Evolutionary conservation across 2,329 filamentous ascomycete species (phyloP).

Genomic region (Teratosphaeria viscida): DNA sequence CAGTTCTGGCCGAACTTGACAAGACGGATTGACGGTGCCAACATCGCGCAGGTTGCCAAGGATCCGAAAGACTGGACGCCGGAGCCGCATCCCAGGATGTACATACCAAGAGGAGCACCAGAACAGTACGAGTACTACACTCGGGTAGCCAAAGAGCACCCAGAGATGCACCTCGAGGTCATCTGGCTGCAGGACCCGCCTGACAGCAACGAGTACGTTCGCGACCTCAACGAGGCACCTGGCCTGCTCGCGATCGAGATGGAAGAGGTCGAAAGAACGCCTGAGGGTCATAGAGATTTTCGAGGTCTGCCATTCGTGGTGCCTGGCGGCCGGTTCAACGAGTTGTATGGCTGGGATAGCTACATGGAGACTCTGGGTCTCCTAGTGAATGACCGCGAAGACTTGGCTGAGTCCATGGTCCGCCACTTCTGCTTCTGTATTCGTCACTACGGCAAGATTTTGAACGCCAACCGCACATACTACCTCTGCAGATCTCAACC

Average conservation of each 20-base stretch:
- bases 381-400: slow-evolving; percentile 70
- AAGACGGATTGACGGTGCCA: slow-evolving; percentile 77
- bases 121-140: slow-evolving; percentile 87
- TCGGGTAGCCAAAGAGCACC: slow-evolving; percentile 64
- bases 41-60: slow-evolving; percentile 71
- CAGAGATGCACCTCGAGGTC: slow-evolving; percentile 81
- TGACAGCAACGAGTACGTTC: slow-evolving; percentile 66
- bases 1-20: slow-evolving; percentile 92
- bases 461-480: slow-evolving; percentile 94
- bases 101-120: slow-evolving; percentile 72
- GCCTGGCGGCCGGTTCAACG: slow-evolving; percentile 93
- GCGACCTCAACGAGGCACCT: slow-evolving; percentile 75
- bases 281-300: slow-evolving; percentile 59
- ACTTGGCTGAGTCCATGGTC: slow-evolving; percentile 90
- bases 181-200: slow-evolving; percentile 57
- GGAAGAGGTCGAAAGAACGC: slow-evolving; percentile 54
- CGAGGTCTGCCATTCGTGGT: slow-evolving; percentile 90
- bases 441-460: slow-evolving; percentile 94
- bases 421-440: slow-evolving; percentile 97
- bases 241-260: slow-evolving; percentile 85
- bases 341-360: slow-evolving; percentile 97
- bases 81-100: slow-evolving; percentile 82
- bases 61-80: slow-evolving; percentile 95
- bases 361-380: slow-evolving; percentile 96
- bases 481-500: slow-evolving; percentile 91